These are phyloP conservation scores for Conoideocrella luteorostrata DNA, from an alignment of 2,329 filamentous ascomycete genomes.

Conservation along the genomic window DNA sequence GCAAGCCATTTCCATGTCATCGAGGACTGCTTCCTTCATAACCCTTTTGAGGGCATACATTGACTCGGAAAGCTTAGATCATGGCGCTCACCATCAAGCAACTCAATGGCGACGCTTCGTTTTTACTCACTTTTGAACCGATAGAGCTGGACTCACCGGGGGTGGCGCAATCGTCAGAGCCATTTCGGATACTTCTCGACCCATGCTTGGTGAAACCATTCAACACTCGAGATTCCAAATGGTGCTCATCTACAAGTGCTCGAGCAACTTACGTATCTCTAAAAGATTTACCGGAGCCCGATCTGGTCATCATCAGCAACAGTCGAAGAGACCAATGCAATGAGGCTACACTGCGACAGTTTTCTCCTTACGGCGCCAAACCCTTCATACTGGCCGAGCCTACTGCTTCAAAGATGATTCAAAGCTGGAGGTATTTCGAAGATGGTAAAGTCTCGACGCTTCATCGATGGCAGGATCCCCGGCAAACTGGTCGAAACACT, in stretches of 20 bases:
- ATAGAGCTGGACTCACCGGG: conserved; percentile 23
- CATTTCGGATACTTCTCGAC: conserved; percentile 64
- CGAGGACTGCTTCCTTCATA: not conserved
- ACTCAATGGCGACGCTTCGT: conserved; percentile 59
- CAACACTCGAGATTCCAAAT: conserved; percentile 49
- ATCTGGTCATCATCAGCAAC: conserved; percentile 41
- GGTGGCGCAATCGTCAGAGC: conserved; percentile 21
- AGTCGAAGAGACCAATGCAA: conserved; percentile 61
- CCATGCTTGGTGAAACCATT: conserved; percentile 62
- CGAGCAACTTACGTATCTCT: conserved; percentile 47
- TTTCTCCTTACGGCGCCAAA: conserved; percentile 45
- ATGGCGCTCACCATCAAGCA: conserved; percentile 61
- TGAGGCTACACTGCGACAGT: conserved; percentile 58
- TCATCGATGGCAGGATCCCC: conserved; percentile 39
- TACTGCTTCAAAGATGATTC: conserved; percentile 57
- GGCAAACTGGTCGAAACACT: conserved; percentile 24
- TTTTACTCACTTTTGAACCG: conserved; percentile 57
- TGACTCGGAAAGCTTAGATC: conserved; percentile 4
- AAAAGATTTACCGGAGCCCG: conserved; percentile 33
- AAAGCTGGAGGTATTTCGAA: conserved; percentile 63
- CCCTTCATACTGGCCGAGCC: conserved; percentile 62
- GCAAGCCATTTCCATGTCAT: not conserved
- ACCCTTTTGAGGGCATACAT: not conserved
- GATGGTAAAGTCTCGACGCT: conserved; percentile 38
- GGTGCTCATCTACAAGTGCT: conserved; percentile 52